Evolutionary conservation across 2,329 filamentous ascomycete genomes (phyloP).

Genomic region (Pseudocercospora fijiensis): DNA sequence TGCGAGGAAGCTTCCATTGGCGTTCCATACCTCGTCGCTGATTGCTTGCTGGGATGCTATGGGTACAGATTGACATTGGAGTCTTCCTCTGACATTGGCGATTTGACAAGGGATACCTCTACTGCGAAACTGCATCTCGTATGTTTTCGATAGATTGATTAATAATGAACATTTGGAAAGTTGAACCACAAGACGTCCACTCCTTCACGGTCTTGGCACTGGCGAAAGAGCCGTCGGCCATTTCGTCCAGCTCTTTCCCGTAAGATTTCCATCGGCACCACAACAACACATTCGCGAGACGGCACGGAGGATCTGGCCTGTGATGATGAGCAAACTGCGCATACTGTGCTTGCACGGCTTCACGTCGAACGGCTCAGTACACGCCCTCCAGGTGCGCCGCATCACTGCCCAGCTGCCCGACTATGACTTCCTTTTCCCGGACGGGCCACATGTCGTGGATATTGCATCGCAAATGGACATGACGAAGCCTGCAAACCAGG

Average conservation of each 20-base stretch:
- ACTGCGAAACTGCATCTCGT: neutral
- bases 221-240: neutral
- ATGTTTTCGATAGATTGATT: neutral
- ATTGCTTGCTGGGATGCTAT: neutral
- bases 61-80: neutral
- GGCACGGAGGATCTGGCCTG: neutral
- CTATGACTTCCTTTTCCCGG: conserved; percentile 28
- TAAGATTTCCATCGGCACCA: neutral
- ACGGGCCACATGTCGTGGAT: conserved; percentile 24
- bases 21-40: conserved; percentile 6
- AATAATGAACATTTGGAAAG: neutral
- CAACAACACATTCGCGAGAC: neutral
- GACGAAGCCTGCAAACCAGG: conserved; percentile 20
- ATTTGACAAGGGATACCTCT: neutral
- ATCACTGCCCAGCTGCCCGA: conserved; percentile 22
- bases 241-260: neutral
- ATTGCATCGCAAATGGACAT: conserved; percentile 20
- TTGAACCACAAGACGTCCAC: neutral
- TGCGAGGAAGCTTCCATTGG: conserved; percentile 2
- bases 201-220: neutral
- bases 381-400: conserved; percentile 25
- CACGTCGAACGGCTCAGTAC: conserved; percentile 26
- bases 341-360: conserved; percentile 29
- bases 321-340: conserved; percentile 12
- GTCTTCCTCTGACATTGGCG: neutral